Evolutionary conservation across 805 yeast genomes (phyloP), one percentile per base, ranked within the genome.

Genomic region (Ogataea naganishii): DNA sequence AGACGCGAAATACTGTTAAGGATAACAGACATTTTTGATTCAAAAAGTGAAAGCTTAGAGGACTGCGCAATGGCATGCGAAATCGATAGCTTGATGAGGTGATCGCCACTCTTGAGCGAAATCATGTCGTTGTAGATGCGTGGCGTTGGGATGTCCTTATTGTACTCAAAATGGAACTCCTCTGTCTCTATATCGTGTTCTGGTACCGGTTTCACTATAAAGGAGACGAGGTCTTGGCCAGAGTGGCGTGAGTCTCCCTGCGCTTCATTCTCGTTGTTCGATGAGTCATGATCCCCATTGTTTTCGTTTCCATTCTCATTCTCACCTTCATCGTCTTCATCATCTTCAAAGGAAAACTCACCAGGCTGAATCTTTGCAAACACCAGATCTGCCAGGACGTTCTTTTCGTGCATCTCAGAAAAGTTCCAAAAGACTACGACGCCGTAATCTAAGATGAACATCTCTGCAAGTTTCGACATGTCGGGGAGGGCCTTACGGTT

Each of bases 351-450:
- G 13, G 69, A 64, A 46, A 69, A 69, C 22, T 73, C 61, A 9
- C 49, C 57, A 4, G 56, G 52, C 14, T 49, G 51, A 11, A 57
- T 39, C 36, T 49, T 56, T 5, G 84, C 84, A 56, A 80, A 75
- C n/a, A 78, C 80, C 39, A 92, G 63, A 48, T 92, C 98, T 1
- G 96, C 97, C 32, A 92, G 65, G 13, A 92, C 75, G 45, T 89
- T 92, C 59, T 86, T 86, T 47, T 92, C 98, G 49, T 92, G 96
- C 6, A 72, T 64, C 49, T 86, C 96, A 3, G 89, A 75, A 44
- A 92, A 86, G 48, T 92, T 92, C 98, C 98, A 92, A 47, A 92
- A 88, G 14, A 92, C 96, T n/a, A 92, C 85, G 10, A 89, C 94
- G 14, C 98, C 98, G 51, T 92, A 92, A 31, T 75, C 77, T 50